Conservation (phyloP, 495 filamentous ascomycete genomes). For the Daldinia decipiens region DNA sequence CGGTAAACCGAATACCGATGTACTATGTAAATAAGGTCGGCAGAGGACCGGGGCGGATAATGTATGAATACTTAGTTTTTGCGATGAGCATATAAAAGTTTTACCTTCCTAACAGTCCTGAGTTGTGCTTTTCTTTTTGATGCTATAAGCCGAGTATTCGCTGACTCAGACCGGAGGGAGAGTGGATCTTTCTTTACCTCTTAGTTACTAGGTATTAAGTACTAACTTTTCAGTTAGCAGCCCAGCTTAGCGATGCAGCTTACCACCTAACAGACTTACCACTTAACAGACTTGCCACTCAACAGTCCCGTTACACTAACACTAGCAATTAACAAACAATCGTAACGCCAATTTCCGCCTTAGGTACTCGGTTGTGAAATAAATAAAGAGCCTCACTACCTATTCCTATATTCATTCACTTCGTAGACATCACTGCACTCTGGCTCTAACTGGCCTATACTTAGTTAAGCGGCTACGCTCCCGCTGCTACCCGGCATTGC, state of each 20-base stretch:
- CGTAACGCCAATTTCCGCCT: no score
- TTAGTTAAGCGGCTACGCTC: neutral
- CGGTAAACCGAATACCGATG: constrained; percentile 33
- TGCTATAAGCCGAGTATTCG: no score
- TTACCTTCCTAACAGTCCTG: constrained; percentile 1
- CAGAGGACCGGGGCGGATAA: constrained; percentile 27
- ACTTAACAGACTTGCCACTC: no score
- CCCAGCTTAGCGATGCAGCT: no score
- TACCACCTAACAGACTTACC: no score
- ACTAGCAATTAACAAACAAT: no score
- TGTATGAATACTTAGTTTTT: constrained; percentile 44
- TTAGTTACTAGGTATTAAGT: no score
- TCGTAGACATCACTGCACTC: neutral
- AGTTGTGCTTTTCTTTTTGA: neutral
- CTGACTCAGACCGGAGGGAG: constrained; percentile 1
- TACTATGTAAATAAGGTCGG: constrained; percentile 44
- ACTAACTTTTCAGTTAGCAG: no score
- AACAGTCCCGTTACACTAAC: no score
- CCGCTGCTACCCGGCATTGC: neutral
- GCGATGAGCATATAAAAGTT: constrained; percentile 37
- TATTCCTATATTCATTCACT: no score
- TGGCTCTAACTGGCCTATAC: neutral
- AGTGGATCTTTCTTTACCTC: neutral
- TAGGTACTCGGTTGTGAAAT: no score
- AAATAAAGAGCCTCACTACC: no score